Percentiles rank a stretch among this genome's conserved stretches.
Evolutionary conservation across 495 filamentous ascomycete species (phyloP).

Genomic region (Podospora fimiseda): DNA sequence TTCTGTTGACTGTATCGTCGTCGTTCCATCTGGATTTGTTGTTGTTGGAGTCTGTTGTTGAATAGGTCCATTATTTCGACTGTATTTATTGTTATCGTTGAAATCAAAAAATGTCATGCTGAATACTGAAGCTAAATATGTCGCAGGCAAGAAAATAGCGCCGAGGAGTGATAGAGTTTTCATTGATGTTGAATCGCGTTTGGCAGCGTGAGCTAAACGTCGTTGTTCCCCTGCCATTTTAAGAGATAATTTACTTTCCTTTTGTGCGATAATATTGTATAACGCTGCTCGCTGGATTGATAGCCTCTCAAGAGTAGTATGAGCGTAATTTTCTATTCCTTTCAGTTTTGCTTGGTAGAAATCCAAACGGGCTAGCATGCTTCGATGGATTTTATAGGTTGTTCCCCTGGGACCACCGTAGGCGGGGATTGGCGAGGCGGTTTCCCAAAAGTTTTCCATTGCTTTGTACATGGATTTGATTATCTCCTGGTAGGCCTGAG

Average conservation of each 20-base stretch:
- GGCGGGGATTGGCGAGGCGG: conserved; percentile 6
- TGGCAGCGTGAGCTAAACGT: conserved; percentile 49
- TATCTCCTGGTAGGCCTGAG: conserved; percentile 51
- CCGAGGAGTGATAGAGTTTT: conserved; percentile 51
- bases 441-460: conserved; percentile 37
- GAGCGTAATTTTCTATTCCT: conserved; percentile 51
- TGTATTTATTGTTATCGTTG: conserved; percentile 3
- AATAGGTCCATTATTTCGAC: background rate
- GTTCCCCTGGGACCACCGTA: conserved; percentile 20
- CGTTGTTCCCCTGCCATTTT: conserved; percentile 53
- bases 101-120: conserved; percentile 55
- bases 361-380: conserved; percentile 42
- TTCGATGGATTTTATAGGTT: conserved; percentile 36
- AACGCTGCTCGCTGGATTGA: conserved; percentile 49
- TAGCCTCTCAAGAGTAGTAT: conserved; percentile 47
- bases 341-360: conserved; percentile 50
- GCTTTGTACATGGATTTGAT: conserved; percentile 35
- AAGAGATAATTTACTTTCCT: conserved; percentile 50
- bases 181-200: conserved; percentile 50
- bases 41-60: background rate
- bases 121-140: conserved; percentile 48
- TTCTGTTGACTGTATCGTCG: conserved; percentile 1
- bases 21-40: background rate
- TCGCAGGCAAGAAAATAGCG: conserved; percentile 50
- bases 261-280: conserved; percentile 54